Evolutionary conservation across 2,329 filamentous ascomycete species (phyloP).

Genomic region (Fusarium buharicum): DNA sequence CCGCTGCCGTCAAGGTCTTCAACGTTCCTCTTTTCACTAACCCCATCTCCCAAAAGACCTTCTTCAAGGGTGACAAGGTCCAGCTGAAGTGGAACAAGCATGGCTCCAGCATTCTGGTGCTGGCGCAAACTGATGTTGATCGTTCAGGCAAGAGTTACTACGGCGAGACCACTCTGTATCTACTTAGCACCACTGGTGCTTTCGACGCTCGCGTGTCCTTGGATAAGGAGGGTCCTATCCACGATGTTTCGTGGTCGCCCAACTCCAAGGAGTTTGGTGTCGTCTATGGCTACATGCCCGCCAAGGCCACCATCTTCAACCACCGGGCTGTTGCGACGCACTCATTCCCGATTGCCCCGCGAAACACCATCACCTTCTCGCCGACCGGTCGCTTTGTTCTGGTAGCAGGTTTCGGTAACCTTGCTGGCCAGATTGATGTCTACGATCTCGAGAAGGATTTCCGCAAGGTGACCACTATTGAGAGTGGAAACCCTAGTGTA

Average conservation of each 20-base stretch:
- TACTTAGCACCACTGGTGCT: conserved; percentile 88
- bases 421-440: conserved; percentile 97
- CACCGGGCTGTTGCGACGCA: conserved; percentile 83
- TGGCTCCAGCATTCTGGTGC: conserved; percentile 89
- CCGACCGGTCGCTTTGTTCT: conserved; percentile 92
- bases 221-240: conserved; percentile 97
- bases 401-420: conserved; percentile 95
- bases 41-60: conserved; percentile 95
- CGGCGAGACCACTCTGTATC: conserved; percentile 95
- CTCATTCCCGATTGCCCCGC: conserved; percentile 85
- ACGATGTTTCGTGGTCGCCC: conserved; percentile 98
- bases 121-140: conserved; percentile 97
- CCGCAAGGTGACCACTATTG: conserved; percentile 90
- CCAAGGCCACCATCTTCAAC: conserved; percentile 98
- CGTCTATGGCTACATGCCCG: conserved; percentile 98
- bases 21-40: conserved; percentile 86
- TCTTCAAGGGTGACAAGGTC: conserved; percentile 99
- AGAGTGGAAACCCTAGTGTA: conserved; percentile 93
- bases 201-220: conserved; percentile 93
- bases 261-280: conserved; percentile 98
- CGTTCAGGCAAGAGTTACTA: conserved; percentile 99
- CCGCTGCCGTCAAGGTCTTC: conserved; percentile 92
- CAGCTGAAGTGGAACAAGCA: conserved; percentile 97
- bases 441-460: conserved; percentile 97
- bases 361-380: conserved; percentile 96